Conservation (phyloP, 345 rosid species). For the Psidium guajava region DNA sequence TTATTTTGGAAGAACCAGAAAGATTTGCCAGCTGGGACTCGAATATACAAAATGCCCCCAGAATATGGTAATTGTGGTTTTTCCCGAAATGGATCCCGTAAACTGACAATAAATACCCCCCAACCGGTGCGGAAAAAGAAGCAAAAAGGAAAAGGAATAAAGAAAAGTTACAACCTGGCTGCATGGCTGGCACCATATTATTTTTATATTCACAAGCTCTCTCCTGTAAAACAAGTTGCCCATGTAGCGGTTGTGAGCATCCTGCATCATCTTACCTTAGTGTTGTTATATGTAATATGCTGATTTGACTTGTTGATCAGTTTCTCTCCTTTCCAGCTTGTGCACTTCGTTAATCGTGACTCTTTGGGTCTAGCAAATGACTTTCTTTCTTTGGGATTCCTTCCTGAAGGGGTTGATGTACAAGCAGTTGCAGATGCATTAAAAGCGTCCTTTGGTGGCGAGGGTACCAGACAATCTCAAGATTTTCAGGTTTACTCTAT, state of each 20-base stretch:
- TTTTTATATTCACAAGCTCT: not conserved
- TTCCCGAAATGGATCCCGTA: not conserved
- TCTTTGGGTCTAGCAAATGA: conserved; percentile 97
- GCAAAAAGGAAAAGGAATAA: not conserved
- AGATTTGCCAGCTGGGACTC: not conserved
- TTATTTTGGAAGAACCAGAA: not conserved
- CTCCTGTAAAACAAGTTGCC: not conserved
- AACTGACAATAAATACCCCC: not conserved
- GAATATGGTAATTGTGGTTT: not conserved
- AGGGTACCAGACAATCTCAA: conserved; percentile 56
- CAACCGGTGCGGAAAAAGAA: not conserved
- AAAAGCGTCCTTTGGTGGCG: conserved; percentile 65
- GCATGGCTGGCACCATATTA: not conserved
- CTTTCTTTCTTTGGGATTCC: conserved; percentile 96
- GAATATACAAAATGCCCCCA: not conserved
- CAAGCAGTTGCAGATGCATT: conserved; percentile 72
- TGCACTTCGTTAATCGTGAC: conserved; percentile 98
- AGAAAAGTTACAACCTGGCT: not conserved
- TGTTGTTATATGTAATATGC: not conserved
- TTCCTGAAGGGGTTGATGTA: conserved; percentile 84
- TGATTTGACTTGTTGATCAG: not conserved
- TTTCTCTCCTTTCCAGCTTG: conserved; percentile 64
- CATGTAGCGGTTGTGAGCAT: not conserved
- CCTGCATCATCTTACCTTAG: not conserved
- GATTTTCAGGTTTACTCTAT: conserved; percentile 78